phyloP scores from a whole-genome alignment of 2,329 filamentous ascomycete genomes.

The Nigrospora osmanthi region DNA sequence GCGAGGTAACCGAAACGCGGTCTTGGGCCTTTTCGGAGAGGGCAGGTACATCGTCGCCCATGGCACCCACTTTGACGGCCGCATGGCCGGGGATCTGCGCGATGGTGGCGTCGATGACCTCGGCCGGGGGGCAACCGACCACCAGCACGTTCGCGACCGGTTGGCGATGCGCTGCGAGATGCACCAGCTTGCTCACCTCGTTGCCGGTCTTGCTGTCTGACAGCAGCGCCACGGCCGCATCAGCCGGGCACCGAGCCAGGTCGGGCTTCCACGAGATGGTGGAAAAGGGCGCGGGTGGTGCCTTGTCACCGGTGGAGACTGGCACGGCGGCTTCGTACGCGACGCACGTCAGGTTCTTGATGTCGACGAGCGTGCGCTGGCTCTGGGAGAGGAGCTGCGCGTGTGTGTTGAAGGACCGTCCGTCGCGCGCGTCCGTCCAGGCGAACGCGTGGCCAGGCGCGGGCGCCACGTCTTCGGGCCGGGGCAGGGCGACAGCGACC shows the following conservation, averaged over 20 bases:
- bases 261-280: neutral
- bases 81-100: neutral
- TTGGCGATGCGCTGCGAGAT: no score
- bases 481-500: no score
- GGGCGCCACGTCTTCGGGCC: no score
- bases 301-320: neutral
- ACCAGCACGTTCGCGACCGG: no score
- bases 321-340: slow-evolving; percentile 4
- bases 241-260: neutral
- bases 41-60: neutral
- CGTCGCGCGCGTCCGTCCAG: neutral
- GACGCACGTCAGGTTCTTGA: slow-evolving; percentile 5
- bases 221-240: no score
- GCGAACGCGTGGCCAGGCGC: no score
- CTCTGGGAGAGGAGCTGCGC: slow-evolving; percentile 2
- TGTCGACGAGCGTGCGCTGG: slow-evolving; percentile 3
- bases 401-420: slow-evolving; percentile 8
- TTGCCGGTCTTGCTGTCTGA: no score
- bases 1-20: no score
- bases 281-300: neutral
- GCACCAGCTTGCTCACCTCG: no score
- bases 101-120: neutral
- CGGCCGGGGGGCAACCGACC: no score
- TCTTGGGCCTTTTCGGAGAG: neutral
- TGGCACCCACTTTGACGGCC: neutral